Conservation (phyloP, 1,284 basidiomycete species). For the Pterulicium gracile region DNA sequence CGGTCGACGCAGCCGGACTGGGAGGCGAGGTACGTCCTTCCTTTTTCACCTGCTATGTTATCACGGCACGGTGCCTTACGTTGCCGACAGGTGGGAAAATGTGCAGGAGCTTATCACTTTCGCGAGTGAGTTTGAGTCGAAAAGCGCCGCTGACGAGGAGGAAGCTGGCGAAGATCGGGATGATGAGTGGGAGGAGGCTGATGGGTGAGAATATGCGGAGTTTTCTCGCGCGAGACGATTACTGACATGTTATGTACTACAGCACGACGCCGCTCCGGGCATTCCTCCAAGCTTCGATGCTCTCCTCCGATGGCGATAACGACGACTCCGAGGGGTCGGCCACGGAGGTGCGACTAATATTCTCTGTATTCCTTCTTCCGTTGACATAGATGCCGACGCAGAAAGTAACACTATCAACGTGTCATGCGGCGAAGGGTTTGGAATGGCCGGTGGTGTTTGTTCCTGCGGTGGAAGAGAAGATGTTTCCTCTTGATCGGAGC, state of each 20-base stretch:
- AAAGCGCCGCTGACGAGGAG: not conserved
- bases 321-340: conserved; percentile 47
- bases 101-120: conserved; percentile 76
- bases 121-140: conserved; percentile 39
- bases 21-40: conserved; percentile 33
- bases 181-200: conserved; percentile 1
- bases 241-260: not conserved
- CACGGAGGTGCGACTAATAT: conserved; percentile 32
- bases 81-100: conserved; percentile 61
- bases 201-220: not conserved
- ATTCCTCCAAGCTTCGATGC: conserved; percentile 79
- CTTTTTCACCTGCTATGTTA: not conserved
- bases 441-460: conserved; percentile 88
- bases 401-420: conserved; percentile 84
- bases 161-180: conserved; percentile 4
- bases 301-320: conserved; percentile 73
- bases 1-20: conserved; percentile 63
- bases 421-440: conserved; percentile 85
- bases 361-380: not conserved
- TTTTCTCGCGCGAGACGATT: too few relatives aligned
- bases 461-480: conserved; percentile 69
- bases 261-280: conserved; percentile 62
- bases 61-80: too few relatives aligned
- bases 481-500: conserved; percentile 70
- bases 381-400: conserved; percentile 16